Base-by-base conservation (phyloP, 1,284 basidiomycete species). In the Phellopilus nigrolimitatus region DNA sequence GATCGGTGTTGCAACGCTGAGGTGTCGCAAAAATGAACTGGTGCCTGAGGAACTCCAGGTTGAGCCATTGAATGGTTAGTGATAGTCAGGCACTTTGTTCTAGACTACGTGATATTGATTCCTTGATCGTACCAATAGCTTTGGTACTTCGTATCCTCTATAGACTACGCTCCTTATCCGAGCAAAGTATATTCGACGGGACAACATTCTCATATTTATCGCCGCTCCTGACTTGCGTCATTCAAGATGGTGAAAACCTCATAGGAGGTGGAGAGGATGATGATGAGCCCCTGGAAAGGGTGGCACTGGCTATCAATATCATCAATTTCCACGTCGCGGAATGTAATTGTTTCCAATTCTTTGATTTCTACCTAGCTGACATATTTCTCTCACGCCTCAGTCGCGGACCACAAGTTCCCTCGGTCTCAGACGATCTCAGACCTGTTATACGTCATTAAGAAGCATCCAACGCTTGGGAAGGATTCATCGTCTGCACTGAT, bases 141-240 rank as follows among this genome's bases (percentile, higher is more conserved):
- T 74, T 97, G 22, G 77, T 94, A 25, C 74, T 90, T 37, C 89
- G 95, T 15, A 84, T 98, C 1, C 72, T 99, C 1, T 92, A 97
- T 65, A 84, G 91, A 27, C 66, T 99, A 1, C 84, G 90, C 27
- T 88, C 82, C 53, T 71, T 95, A 2, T 85, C 90, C 0, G 91
- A 95, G 59, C 85, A 91, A 61, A 70, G 79, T 0, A 82, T 91
- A 0, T 86, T 99, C 43, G 91, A 97, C 62, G 77, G 84, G 0
- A 81, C 86, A 0, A 93, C 93, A 0, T 95, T 91, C 65, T 82
- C 89, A 0, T 91, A 95, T 60, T 68, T 83, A 1, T 86, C 84
- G 41, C 89, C 94, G 5, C 73, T 99, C 10, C 71, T 99, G 10
- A 79, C 73, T 6, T 75, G 79, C 50, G 81, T 97, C 15, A 74